Evolutionary conservation across 192 early-diverging fungal species (phyloP).

Genomic region (Radiomyces spectabilis): DNA sequence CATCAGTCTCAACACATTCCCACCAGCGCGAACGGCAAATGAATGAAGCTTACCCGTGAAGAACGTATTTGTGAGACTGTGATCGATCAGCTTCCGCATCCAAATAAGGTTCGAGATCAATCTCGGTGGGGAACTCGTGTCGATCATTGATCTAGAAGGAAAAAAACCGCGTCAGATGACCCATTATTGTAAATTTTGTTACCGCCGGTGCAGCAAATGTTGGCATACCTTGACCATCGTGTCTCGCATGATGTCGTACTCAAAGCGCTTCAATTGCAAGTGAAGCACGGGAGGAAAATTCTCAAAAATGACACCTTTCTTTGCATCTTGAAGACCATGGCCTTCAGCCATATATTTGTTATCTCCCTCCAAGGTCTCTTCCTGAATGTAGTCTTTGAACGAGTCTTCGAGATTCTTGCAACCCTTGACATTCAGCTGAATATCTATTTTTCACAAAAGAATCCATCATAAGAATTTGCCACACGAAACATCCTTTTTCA

Average conservation of each 20-base stretch:
- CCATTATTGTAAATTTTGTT: not conserved
- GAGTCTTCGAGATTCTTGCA: conserved; percentile 78
- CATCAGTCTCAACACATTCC: too few species aligned
- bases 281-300: conserved; percentile 90
- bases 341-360: conserved; percentile 95
- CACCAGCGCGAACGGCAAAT: not conserved
- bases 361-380: conserved; percentile 91
- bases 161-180: not conserved
- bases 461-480: not conserved
- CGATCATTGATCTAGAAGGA: conserved; percentile 78
- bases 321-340: conserved; percentile 86
- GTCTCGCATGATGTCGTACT: conserved; percentile 89
- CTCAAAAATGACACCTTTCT: conserved; percentile 92
- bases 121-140: conserved; percentile 78
- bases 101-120: conserved; percentile 80
- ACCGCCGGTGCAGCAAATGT: too few species aligned
- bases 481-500: not conserved
- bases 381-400: conserved; percentile 80
- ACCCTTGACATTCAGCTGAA: conserved; percentile 95
- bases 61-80: conserved; percentile 61
- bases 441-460: conserved; percentile 70
- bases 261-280: conserved; percentile 94
- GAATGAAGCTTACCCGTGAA: conserved; percentile 61
- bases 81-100: conserved; percentile 54
- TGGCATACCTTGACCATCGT: conserved; percentile 73